These are phyloP conservation scores for Colletotrichum nymphaeae DNA, from an alignment of 2,329 filamentous ascomycete genomes.

Conservation along the genomic window DNA sequence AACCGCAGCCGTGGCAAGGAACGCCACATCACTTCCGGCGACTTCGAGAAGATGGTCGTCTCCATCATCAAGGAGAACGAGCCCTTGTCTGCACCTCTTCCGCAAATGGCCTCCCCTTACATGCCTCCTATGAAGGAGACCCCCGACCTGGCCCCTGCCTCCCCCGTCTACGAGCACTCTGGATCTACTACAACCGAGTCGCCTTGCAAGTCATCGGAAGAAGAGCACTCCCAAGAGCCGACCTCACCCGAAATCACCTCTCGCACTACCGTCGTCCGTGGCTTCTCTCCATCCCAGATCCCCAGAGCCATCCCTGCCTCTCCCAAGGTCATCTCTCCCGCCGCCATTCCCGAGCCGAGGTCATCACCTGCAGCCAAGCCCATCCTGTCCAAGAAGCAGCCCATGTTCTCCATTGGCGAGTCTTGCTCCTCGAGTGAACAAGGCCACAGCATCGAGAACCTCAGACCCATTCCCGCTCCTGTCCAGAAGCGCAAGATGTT, in stretches of 20 bases:
- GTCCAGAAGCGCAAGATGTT: slow-evolving; percentile 57
- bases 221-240: slow-evolving; percentile 55
- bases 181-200: slow-evolving; percentile 58
- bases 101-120: slow-evolving; percentile 51
- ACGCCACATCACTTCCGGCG: slow-evolving; percentile 91
- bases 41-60: slow-evolving; percentile 93
- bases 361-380: slow-evolving; percentile 71
- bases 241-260: slow-evolving; percentile 63
- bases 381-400: slow-evolving; percentile 73
- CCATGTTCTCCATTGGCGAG: slow-evolving; percentile 79
- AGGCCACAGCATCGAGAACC: slow-evolving; percentile 60
- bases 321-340: slow-evolving; percentile 60
- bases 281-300: slow-evolving; percentile 83
- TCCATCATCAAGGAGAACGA: slow-evolving; percentile 92
- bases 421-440: slow-evolving; percentile 80
- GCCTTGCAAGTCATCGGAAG: slow-evolving; percentile 72
- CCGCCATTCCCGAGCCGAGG: slow-evolving; percentile 71
- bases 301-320: slow-evolving; percentile 62
- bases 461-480: slow-evolving; percentile 47
- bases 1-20: slow-evolving; percentile 80
- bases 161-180: slow-evolving; percentile 50
- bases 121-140: slow-evolving; percentile 60
- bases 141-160: slow-evolving; percentile 41
- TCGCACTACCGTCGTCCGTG: slow-evolving; percentile 77
- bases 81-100: slow-evolving; percentile 67